Evolutionary conservation across 306 rosid genomes (phyloP).

Genomic region (Vigna unguiculata): DNA sequence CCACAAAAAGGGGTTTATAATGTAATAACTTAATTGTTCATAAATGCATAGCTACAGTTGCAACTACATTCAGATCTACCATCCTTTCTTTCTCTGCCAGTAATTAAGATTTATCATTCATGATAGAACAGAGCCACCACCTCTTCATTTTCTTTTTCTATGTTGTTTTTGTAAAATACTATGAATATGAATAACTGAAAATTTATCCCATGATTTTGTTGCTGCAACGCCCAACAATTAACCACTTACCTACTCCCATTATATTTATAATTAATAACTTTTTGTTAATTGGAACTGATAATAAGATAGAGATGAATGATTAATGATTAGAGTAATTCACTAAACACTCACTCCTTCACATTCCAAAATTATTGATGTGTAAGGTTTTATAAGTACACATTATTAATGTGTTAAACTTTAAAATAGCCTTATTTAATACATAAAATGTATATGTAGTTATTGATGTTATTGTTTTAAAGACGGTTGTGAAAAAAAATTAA

Average conservation of each 20-base stretch:
- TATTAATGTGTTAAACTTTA: no score
- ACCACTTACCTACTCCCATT: slow-evolving; percentile 35
- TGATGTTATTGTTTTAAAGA: no score
- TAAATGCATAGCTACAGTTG: slow-evolving; percentile 42
- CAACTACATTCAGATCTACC: slow-evolving; percentile 39
- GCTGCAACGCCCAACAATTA: slow-evolving; percentile 47
- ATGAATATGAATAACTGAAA: slow-evolving; percentile 7
- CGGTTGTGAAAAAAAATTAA: no score
- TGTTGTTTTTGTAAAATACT: not conserved
- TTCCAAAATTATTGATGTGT: no score
- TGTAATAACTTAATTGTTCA: slow-evolving; percentile 22
- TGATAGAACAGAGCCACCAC: slow-evolving; percentile 13
- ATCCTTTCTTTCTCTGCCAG: slow-evolving; percentile 24
- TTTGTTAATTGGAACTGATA: not conserved
- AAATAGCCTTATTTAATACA: no score
- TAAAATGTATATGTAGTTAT: no score
- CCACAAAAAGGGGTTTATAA: slow-evolving; percentile 16
- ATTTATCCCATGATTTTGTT: slow-evolving; percentile 44
- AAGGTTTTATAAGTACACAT: no score
- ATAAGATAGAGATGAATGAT: slow-evolving; percentile 4
- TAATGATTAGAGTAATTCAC: not conserved
- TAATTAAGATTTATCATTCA: slow-evolving; percentile 39
- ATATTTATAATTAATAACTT: not conserved
- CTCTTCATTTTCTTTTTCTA: not conserved
- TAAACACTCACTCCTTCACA: not conserved